Evolutionary conservation across 1,284 basidiomycete species (phyloP), one percentile per base, ranked within the genome.

Genomic region (Mycena citricolor): DNA sequence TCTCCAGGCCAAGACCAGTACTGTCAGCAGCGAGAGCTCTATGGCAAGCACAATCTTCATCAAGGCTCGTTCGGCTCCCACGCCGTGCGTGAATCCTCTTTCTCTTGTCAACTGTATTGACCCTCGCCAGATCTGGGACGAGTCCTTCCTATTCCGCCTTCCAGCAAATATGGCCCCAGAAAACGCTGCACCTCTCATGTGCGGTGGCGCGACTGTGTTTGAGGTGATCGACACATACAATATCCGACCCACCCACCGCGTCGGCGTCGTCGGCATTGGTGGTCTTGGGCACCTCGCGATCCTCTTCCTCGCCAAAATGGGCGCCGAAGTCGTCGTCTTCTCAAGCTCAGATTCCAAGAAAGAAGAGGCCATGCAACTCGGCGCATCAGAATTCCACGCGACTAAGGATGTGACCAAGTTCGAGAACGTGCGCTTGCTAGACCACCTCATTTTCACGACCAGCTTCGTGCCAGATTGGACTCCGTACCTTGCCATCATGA

Each of bases 101-200:
- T n/a, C n/a, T n/a, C n/a, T n/a, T n/a, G n/a, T n/a, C n/a, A n/a
- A n/a, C n/a, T n/a, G n/a, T n/a, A n/a, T n/a, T n/a, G n/a, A n/a
- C n/a, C n/a, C n/a, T n/a, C n/a, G n/a, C n/a, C n/a, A n/a, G 2
- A 73, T 82, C 45, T 79, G 75, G 2, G 73, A 82, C 55, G 68
- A 81, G 54, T 70, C 70, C 46, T 86, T 82, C 59, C 77, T 83
- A 29, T 84, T 86, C 66, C 69, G 73, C 13, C 74, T 87, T 40
- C 83, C 83, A 1, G 76, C 81, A 3, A 66, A 56, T 7, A 61
- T 87, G 47, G 64, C 68, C 32, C 73, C 73, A 2, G 71, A 71
- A 40, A 63, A 79, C 47, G 81, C 66, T 11, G 63, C 60, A 0
- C 65, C 70, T 7, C 73, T 76, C 68, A 61, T 79, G 38, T 84